Evolutionary conservation across 306 rosid species (phyloP).

Genomic region (Quercus rubra): DNA sequence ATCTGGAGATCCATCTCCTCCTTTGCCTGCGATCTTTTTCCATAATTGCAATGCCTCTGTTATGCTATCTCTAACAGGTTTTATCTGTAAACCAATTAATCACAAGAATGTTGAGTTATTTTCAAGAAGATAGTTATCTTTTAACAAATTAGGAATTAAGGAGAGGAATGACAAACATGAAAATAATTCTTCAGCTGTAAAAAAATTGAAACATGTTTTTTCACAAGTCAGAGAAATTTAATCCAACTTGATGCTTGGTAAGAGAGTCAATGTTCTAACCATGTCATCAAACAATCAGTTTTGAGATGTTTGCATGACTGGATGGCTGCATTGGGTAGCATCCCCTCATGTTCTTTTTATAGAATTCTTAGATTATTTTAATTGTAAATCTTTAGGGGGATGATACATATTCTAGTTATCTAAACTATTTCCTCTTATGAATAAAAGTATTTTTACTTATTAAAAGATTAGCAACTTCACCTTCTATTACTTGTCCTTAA

Average conservation of each 20-base stretch:
- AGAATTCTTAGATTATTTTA: too few relatives aligned
- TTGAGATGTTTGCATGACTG: too few relatives aligned
- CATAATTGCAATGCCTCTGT: conserved; percentile 88
- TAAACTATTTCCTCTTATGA: too few relatives aligned
- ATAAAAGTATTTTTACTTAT: too few relatives aligned
- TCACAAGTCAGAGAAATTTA: neutral
- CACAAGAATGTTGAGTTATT: neutral
- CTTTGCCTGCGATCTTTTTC: conserved; percentile 76
- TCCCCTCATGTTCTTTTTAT: too few relatives aligned
- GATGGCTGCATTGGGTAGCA: too few relatives aligned
- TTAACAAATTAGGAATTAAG: neutral
- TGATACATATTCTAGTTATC: too few relatives aligned
- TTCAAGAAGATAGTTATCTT: neutral
- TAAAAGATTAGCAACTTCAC: neutral
- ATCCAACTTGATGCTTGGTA: neutral
- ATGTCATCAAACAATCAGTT: too few relatives aligned
- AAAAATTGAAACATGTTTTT: neutral
- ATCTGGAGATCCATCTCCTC: conserved; percentile 57
- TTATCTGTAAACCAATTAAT: conserved; percentile 60
- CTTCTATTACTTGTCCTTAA: neutral
- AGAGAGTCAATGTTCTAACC: neutral
- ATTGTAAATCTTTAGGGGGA: too few relatives aligned
- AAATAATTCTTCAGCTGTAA: neutral
- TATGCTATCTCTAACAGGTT: conserved; percentile 92
- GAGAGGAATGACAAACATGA: neutral